Evolutionary conservation across 371 early-diverging fungal genomes (phyloP).

Genomic region (Lichtheimia ornata): DNA sequence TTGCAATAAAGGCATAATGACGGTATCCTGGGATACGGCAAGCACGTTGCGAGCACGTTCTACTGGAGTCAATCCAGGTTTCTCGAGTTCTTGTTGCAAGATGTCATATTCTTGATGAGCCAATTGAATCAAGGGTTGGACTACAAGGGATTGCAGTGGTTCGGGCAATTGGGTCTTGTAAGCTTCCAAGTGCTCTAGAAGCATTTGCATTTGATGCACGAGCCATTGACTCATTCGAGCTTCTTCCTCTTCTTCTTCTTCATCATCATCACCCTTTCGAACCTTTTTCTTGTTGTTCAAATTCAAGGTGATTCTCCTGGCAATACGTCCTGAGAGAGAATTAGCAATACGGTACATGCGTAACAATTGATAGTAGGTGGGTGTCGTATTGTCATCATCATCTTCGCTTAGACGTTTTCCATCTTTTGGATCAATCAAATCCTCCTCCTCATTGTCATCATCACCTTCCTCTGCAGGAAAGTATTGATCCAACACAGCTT

Average conservation of each 20-base stretch:
- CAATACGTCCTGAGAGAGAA: constrained; percentile 8
- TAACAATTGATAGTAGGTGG: background rate
- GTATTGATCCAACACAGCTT: constrained; percentile 10
- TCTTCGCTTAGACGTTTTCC: constrained; percentile 2
- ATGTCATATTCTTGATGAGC: constrained; percentile 9
- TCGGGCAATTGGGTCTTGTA: constrained; percentile 9
- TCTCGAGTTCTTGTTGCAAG: constrained; percentile 5
- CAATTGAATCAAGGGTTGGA: background rate
- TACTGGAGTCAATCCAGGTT: background rate
- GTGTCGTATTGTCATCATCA: background rate
- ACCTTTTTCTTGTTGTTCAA: background rate
- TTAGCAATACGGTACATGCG: constrained; percentile 14
- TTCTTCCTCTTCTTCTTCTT: background rate
- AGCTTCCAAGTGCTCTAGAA: background rate
- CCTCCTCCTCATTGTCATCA: background rate
- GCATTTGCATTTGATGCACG: background rate
- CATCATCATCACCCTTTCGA: too few relatives aligned
- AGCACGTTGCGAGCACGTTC: constrained; percentile 7
- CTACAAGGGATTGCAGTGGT: constrained; percentile 1
- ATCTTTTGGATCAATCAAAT: constrained; percentile 10
- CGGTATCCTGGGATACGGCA: constrained; percentile 3
- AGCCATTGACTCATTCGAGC: background rate
- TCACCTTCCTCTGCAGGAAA: constrained; percentile 2
- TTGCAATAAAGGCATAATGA: constrained; percentile 10
- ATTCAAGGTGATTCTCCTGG: background rate